Percentiles rank a stretch among this genome's conserved stretches.
phyloP scores from a whole-genome alignment of 1,139 yeast genomes.

The Taphrina pruni region DNA sequence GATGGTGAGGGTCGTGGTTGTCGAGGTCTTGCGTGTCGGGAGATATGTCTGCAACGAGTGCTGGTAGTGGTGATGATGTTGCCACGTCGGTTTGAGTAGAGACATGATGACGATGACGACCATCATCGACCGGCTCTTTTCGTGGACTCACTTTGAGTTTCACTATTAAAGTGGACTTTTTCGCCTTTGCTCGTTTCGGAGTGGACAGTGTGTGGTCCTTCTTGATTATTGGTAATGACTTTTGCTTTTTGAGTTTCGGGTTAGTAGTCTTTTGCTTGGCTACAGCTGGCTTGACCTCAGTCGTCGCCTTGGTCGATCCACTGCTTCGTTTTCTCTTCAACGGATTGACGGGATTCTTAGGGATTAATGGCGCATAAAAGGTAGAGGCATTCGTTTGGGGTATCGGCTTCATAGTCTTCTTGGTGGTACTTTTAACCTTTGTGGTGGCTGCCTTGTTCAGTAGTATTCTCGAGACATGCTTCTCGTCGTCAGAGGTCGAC shows the following conservation, averaged over 20 bases:
- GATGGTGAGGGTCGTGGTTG: no score
- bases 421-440: not conserved
- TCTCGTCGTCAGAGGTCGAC: conserved; percentile 25
- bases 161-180: not conserved
- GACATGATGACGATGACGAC: no score
- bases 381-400: conserved; percentile 2
- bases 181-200: not conserved
- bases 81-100: not conserved
- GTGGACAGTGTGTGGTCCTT: not conserved
- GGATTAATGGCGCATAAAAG: conserved; percentile 14
- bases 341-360: not conserved
- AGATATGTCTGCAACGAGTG: no score
- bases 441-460: not conserved
- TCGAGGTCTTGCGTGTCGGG: no score
- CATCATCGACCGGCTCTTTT: not conserved
- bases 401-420: not conserved
- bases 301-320: no score
- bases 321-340: conserved; percentile 1
- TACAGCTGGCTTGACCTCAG: not conserved
- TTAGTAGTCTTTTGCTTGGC: not conserved
- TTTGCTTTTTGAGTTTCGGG: not conserved
- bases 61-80: no score
- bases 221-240: not conserved
- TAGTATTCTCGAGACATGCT: not conserved
- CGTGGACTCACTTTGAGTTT: not conserved